These are phyloP conservation scores for Termitomyces sp. DNA, from an alignment of 768 basidiomycete genomes.

Conservation along the genomic window DNA sequence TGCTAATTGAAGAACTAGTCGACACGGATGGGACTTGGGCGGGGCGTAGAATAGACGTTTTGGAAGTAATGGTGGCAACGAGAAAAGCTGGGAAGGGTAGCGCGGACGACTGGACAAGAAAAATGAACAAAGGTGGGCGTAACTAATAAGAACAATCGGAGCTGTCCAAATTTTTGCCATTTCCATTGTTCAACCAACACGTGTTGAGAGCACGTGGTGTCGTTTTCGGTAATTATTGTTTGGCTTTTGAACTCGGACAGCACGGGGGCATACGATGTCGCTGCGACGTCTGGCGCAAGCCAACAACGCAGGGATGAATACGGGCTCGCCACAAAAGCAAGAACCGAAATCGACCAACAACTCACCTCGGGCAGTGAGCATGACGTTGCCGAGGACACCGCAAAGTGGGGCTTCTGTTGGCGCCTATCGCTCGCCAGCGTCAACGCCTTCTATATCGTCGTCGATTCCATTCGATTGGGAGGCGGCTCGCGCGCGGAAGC, in stretches of 20 bases:
- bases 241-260: too few species aligned
- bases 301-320: constrained; percentile 31
- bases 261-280: constrained; percentile 30
- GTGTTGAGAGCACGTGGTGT: constrained; percentile 26
- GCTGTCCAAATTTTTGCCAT: constrained; percentile 25
- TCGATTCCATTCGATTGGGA: constrained; percentile 85
- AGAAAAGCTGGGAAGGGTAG: constrained; percentile 17
- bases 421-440: constrained; percentile 52
- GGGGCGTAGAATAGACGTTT: constrained; percentile 61
- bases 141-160: constrained; percentile 2
- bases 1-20: constrained; percentile 52
- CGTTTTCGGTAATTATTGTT: constrained; percentile 11
- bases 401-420: constrained; percentile 45
- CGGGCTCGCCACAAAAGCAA: constrained; percentile 30
- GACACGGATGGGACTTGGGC: constrained; percentile 64
- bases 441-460: constrained; percentile 70
- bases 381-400: constrained; percentile 32
- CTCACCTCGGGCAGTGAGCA: constrained; percentile 14
- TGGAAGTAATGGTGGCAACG: constrained; percentile 31
- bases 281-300: constrained; percentile 55
- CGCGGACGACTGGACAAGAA: constrained; percentile 15
- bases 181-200: constrained; percentile 46
- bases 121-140: constrained; percentile 16
- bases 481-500: constrained; percentile 62
- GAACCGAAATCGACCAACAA: constrained; percentile 10